These are phyloP conservation scores for Leptoxyphium fumago DNA, from an alignment of 2,329 filamentous ascomycete species.

Conservation along the genomic window DNA sequence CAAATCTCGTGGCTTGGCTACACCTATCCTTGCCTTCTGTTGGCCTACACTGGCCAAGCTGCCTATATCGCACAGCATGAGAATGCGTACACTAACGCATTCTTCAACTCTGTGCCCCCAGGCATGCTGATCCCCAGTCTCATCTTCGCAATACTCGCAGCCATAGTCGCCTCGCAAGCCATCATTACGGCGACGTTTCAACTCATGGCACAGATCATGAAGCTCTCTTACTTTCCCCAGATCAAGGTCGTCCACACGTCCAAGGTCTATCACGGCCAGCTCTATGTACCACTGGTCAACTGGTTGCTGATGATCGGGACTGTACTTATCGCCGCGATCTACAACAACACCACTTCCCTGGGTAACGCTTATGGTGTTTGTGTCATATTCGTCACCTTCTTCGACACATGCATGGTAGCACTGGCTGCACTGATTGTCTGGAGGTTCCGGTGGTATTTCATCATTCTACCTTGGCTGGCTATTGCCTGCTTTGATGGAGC, in stretches of 20 bases:
- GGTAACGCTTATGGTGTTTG: slow-evolving; percentile 42
- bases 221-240: slow-evolving; percentile 58
- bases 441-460: slow-evolving; percentile 45
- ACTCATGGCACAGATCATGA: slow-evolving; percentile 57
- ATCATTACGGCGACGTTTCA: slow-evolving; percentile 62
- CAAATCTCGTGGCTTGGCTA: slow-evolving; percentile 55
- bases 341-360: slow-evolving; percentile 39
- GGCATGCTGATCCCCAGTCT: slow-evolving; percentile 55
- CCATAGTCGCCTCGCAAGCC: slow-evolving; percentile 63
- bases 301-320: slow-evolving; percentile 65
- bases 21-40: slow-evolving; percentile 47
- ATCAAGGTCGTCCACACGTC: slow-evolving; percentile 61
- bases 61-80: slow-evolving; percentile 50
- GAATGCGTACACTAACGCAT: slow-evolving; percentile 54
- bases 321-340: slow-evolving; percentile 58
- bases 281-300: slow-evolving; percentile 63
- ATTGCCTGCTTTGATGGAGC: slow-evolving; percentile 54
- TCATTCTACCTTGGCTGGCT: slow-evolving; percentile 46
- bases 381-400: slow-evolving; percentile 66
- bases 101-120: slow-evolving; percentile 55
- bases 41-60: slow-evolving; percentile 59
- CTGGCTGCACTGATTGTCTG: slow-evolving; percentile 60
- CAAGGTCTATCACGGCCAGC: slow-evolving; percentile 53
- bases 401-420: slow-evolving; percentile 60
- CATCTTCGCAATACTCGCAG: slow-evolving; percentile 48